Base-by-base conservation (phyloP, 345 rosid species). In the Murraya koenigii region DNA sequence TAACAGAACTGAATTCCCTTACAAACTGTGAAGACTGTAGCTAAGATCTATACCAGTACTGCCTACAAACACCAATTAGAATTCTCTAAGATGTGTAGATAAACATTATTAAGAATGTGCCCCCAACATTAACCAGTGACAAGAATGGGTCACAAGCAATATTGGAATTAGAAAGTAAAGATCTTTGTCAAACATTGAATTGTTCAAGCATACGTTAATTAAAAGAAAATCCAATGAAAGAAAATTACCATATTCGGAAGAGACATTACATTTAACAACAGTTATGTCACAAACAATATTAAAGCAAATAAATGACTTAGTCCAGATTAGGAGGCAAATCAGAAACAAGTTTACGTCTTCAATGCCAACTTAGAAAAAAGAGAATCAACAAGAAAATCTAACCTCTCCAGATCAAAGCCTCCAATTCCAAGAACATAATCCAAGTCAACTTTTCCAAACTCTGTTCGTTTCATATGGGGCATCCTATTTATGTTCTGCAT, bases 371-470 rank as follows among this genome's bases (percentile, higher is more conserved):
- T 28, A 62, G 23, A 70, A n/a, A n/a, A n/a, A n/a, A n/a, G n/a
- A n/a, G n/a, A n/a, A n/a, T n/a, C n/a, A n/a, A n/a, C n/a, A 25
- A 70, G 71, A 78, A 60, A 83, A 83, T 49, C 68, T 74, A 76
- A 95, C 98, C 99, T 91, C 84, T 92, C 99, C 77, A 95, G 83
- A 87, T 95, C 98, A 87, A 93, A 95, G 84, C 99, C 99, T 72
- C 99, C 96, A 85, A 95, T 90, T 66, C 99, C 97, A 86, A 95
- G 97, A 85, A 93, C 98, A 86, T 92, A 93, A 75, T 92, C 98
- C 89, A 93, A 85, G 90, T 95, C 93, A 83, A 93, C 97, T 70
- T 93, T 88, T 79, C 99, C 98, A 80, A 83, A 93, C 78, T 88
- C 86, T 66, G 99, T 92, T 61, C 77, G 84, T 76, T 87, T 92